phyloP scores from a whole-genome alignment of 257 asterid genomes.

The Echites panduratus region DNA sequence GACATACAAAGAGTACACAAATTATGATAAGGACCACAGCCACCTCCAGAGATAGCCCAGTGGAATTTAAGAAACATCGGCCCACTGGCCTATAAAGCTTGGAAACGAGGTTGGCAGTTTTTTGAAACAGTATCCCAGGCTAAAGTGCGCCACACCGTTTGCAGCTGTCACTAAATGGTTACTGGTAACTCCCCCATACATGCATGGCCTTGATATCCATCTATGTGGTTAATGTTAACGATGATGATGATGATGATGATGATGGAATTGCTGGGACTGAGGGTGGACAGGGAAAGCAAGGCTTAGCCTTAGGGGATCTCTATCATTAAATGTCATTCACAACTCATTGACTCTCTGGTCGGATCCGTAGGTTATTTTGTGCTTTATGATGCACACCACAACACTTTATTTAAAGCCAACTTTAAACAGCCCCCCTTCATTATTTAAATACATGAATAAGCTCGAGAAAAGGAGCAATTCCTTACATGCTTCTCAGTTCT shows the following conservation, averaged over 20 bases:
- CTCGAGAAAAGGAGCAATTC: neutral
- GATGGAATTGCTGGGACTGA: neutral
- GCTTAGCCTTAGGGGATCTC: too few relatives aligned
- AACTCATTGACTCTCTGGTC: conserved; percentile 3
- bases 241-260: neutral
- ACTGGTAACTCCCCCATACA: neutral
- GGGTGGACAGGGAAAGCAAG: neutral
- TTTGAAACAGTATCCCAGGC: conserved; percentile 25
- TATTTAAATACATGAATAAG: neutral
- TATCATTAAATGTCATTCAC: neutral
- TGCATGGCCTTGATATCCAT: neutral
- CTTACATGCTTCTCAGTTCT: neutral
- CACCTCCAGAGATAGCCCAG: conserved; percentile 14
- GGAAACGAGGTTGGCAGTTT: conserved; percentile 26
- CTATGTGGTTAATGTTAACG: too few relatives aligned
- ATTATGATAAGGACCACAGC: conserved; percentile 28
- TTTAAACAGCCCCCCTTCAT: neutral
- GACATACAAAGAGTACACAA: conserved; percentile 19
- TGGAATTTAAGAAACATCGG: conserved; percentile 22
- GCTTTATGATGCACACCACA: neutral
- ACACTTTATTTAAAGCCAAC: conserved; percentile 3
- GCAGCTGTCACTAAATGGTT: conserved; percentile 1
- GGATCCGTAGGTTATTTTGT: conserved; percentile 1
- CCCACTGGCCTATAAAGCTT: conserved; percentile 24
- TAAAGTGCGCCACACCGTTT: conserved; percentile 8